Evolutionary conservation across 495 filamentous ascomycete species (phyloP).

Genomic region (Tuber melanosporum): DNA sequence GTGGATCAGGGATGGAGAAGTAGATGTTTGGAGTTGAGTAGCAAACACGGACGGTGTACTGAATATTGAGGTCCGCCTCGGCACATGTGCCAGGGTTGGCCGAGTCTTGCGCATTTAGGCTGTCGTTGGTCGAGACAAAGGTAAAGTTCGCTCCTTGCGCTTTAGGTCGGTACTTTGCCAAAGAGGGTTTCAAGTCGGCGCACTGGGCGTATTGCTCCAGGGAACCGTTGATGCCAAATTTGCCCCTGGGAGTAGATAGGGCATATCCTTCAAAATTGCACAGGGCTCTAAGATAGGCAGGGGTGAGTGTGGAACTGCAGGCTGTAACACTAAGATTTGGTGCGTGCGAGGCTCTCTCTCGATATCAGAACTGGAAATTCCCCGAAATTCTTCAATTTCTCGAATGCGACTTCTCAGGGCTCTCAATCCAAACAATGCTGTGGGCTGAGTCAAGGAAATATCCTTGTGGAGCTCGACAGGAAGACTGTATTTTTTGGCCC

Average conservation of each 20-base stretch:
- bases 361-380: conserved; percentile 15
- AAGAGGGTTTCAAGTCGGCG: conserved; percentile 53
- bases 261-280: conserved; percentile 54
- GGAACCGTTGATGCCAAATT: conserved; percentile 63
- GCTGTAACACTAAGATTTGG: conserved; percentile 37
- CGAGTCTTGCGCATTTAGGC: conserved; percentile 49
- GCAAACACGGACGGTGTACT: conserved; percentile 59
- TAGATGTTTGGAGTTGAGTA: conserved; percentile 55
- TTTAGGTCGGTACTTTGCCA: conserved; percentile 49
- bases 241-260: conserved; percentile 43
- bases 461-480: conserved; percentile 48
- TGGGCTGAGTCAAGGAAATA: conserved; percentile 53
- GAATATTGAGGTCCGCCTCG: conserved; percentile 68
- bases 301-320: conserved; percentile 52
- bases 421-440: conserved; percentile 50
- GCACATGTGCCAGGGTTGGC: conserved; percentile 40
- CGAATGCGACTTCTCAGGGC: conserved; percentile 10
- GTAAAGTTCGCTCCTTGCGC: conserved; percentile 54
- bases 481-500: conserved; percentile 56
- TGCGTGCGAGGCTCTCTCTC: conserved; percentile 24
- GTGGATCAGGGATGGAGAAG: conserved; percentile 62
- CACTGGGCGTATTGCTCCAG: conserved; percentile 60
- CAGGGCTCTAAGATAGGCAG: conserved; percentile 54
- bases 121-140: conserved; percentile 56
- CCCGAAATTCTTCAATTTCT: conserved; percentile 28